Base-by-base conservation (phyloP, 1,139 yeast species). In the Lodderomyces pseudojiufengensis region DNA sequence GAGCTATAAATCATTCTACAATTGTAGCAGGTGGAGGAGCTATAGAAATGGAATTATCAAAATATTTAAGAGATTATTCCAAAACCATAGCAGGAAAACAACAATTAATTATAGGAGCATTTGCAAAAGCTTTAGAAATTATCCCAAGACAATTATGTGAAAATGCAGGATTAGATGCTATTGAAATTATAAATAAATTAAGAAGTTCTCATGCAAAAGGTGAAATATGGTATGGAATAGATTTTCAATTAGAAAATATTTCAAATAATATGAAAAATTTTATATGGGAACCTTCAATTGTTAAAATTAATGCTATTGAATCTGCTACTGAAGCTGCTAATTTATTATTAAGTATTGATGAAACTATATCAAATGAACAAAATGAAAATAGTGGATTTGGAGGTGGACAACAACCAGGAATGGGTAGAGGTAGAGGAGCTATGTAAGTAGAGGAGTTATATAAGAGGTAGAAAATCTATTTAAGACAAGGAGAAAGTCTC, bases 21-120 rank as follows among this genome's bases (percentile, higher is more conserved):
- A 80, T 94, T 46, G 98, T 92, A 42, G 97, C 96, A 11, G 99
- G 99, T 41, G 99, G 99, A 47, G 99, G 99, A 45, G 99, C 99
- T 31, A 84, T 90, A 46, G 98, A 92, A 61, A 94, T 92, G 98
- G 97, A 92, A 58, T 58, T 94, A 33, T 88, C 97, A 29, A 86
- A 80, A 57, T 78, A 84, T 57, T 73, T 94, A 50, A 78, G 98
- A 53, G 97, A 87, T 49, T 78, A 80, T 54, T 82, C 97, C 14
- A 81, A 82, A 54, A 76, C 88, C 9, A 84, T 92, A 52, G 87
- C 96, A 14, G 98, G 98, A 31, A 92, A 92, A 63, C 97, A 90
- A 61, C 99, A 92, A 66, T 69, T 92, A 47, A 79, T 92, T 42
- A 84, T 92, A 43, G 80, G 83, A 40, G 96, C 96, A 9, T 92